Base-by-base conservation (phyloP, 108 stramenopile genomes). In the Parietichytrium sp. region DNA sequence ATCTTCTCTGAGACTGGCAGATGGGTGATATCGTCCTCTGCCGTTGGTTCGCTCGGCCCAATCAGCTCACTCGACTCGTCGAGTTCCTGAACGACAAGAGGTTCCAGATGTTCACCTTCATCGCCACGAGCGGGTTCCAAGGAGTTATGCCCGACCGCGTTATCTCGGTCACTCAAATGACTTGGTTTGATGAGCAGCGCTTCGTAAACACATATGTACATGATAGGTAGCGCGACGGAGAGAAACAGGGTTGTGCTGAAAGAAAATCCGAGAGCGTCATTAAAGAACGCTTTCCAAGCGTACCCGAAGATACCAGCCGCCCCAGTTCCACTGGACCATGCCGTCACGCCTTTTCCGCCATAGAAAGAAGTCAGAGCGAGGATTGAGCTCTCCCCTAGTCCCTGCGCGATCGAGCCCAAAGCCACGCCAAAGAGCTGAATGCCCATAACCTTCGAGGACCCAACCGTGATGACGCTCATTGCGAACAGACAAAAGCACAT, bases 271-370 rank as follows among this genome's bases (percentile, higher is more conserved):
- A 91, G 84, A 50, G 82, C 54, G 27, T 80, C 48, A 6, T 83
- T 82, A 33, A 86, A 50, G 4, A 88, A 38, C 23, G 81, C 55
- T 51, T 89, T 91, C 84, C 88, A 93, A 16, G 86, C 87, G 79
- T 90, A 93, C 16, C 92, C 93, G 54, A 90, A 86, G 29, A 92
- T 86, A 29, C 93, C 93, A 16, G 91, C 92, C 12, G 91, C 61
- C 29, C 93, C 93, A n/a, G 93, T 94, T 20, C 93, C 92, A 8
- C 88, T 89, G 47, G 93, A 90, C 83, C 90, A 94, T 23, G 88
- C 84, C 29, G 91, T 91, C 18, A 93, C 83, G 55, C 89, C 91
- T 48, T 18, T 50, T 29, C 84, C 36, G 30, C 55, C 55, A 23
- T 72, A 72, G 18, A 16, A 72, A 4, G 55, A 72, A 8, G 38